Conservation (phyloP, 1,284 basidiomycete genomes). For the Fomes fomentarius region DNA sequence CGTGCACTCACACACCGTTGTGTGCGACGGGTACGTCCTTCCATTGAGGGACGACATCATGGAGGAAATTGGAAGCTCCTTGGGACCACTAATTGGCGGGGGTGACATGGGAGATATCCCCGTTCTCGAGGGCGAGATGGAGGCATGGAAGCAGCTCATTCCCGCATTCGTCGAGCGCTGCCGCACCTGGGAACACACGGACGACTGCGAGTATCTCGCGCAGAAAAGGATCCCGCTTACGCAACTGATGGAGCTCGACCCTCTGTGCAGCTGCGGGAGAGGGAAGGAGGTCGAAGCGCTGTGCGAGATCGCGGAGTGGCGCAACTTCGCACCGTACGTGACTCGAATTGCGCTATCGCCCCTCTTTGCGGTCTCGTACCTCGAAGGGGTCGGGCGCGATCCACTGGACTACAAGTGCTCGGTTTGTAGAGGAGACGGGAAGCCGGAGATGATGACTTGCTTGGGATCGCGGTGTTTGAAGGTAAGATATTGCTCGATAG, state of each 20-base stretch:
- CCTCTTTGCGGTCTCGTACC: constrained; percentile 48
- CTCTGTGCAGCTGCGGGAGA: constrained; percentile 52
- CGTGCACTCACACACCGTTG: constrained; percentile 44
- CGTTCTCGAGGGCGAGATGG: constrained; percentile 33
- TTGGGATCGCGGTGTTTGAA: constrained; percentile 41
- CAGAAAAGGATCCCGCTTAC: constrained; percentile 36
- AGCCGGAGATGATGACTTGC: constrained; percentile 36
- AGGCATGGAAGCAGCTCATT: constrained; percentile 50
- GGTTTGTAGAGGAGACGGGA: constrained; percentile 36
- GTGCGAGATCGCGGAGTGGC: constrained; percentile 34
- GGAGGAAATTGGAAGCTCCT: constrained; percentile 4
- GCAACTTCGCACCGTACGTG: constrained; percentile 39
- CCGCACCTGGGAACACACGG: constrained; percentile 52
- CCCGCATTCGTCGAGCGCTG: constrained; percentile 55
- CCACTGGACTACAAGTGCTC: constrained; percentile 12
- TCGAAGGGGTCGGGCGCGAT: constrained; percentile 38
- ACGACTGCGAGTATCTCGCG: constrained; percentile 46
- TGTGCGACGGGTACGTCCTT: constrained; percentile 47
- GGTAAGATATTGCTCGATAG: constrained; percentile 44
- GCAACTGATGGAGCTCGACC: constrained; percentile 32
- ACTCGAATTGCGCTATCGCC: constrained; percentile 53
- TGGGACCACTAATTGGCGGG: constrained; percentile 7
- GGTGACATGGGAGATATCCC: constrained; percentile 16
- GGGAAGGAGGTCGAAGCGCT: constrained; percentile 43
- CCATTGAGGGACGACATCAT: constrained; percentile 35